Evolutionary conservation across 441 rosid genomes (phyloP), one percentile per base, ranked within the genome.

Genomic region (Mallotus japonicus): DNA sequence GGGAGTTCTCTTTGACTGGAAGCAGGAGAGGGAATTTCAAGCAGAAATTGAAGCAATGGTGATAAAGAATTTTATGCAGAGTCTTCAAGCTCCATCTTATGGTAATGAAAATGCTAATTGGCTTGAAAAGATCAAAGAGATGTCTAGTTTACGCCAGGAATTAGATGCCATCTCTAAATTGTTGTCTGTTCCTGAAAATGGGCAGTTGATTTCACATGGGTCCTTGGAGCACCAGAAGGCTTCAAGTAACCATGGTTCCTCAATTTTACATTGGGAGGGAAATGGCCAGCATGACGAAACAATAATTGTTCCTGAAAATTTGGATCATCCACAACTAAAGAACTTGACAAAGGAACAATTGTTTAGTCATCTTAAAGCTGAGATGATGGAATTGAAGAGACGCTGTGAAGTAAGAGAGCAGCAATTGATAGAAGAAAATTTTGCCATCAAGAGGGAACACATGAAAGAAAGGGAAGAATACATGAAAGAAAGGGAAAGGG

Each of bases 301-400:
- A 49, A 76, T 80, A 62, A 84, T 79, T 57, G 72, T 61, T 70
- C 87, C 91, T 7, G 97, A 90, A 80, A 88, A 75, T 73, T 71
- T 83, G 81, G 93, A 79, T 60, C 78, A 73, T 63, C 58, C 78
- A 14, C 80, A 78, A 59, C 73, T 93, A 34, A 83, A 37, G 22
- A 86, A 86, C 82, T 62, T 89, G 79, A 6, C 75, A 34, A 78
- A 10, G 19, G 97, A 87, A 8, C 85, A 83, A 9, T 65, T 96
- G 74, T 79, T 86, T 67, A 65, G 2, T 50, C 82, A 87, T 86
- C 84, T 88, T 62, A 93, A 87, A 83, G 46, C 65, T 24, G 96
- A 92, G 87, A 89, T 96, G 92, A 84, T 76, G 70, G 84, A 88
- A 83, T 89, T 93, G 97, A 96, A 92, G 86, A 88, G 92, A 82